These are phyloP conservation scores for Yamadazyma sp. DNA, from an alignment of 805 yeast genomes.

Conservation along the genomic window DNA sequence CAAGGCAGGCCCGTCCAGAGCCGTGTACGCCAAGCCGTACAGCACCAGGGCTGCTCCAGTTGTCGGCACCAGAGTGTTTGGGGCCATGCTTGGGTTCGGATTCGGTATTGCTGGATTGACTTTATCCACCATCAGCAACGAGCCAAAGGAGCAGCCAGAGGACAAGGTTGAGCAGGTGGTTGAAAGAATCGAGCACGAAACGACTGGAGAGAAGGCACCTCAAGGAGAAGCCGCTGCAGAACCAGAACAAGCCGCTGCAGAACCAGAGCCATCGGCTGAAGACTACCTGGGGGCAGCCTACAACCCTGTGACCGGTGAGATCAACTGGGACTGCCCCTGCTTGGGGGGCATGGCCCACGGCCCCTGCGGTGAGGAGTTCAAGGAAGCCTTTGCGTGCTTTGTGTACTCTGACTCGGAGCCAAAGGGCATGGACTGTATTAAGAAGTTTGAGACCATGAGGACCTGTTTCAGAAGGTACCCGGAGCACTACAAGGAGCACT, in stretches of 20 bases:
- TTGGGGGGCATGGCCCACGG: slow-evolving; percentile 99
- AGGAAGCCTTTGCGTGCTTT: slow-evolving; percentile 89
- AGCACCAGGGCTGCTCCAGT: slow-evolving; percentile 2
- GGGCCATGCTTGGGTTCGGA: slow-evolving; percentile 1
- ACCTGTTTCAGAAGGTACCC: slow-evolving; percentile 90
- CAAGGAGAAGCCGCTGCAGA: neutral
- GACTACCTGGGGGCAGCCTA: slow-evolving; percentile 64
- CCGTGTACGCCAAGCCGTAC: neutral
- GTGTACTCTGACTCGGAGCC: slow-evolving; percentile 93
- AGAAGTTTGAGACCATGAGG: slow-evolving; percentile 89
- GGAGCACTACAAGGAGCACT: slow-evolving; percentile 89
- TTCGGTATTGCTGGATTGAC: neutral
- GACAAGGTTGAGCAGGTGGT: neutral
- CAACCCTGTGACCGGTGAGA: slow-evolving; percentile 96
- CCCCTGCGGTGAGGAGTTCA: slow-evolving; percentile 74
- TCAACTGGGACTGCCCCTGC: slow-evolving; percentile 99
- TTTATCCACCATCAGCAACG: slow-evolving; percentile 7
- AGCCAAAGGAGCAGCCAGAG: slow-evolving; percentile 9
- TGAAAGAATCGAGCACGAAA: neutral
- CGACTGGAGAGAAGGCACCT: neutral
- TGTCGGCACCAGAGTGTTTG: neutral
- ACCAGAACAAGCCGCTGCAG: neutral
- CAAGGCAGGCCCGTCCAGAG: neutral
- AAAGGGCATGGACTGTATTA: slow-evolving; percentile 93
- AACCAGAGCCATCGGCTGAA: slow-evolving; percentile 13